Conservation (phyloP, 305 asterid species). For the Fraxinus sp. region DNA sequence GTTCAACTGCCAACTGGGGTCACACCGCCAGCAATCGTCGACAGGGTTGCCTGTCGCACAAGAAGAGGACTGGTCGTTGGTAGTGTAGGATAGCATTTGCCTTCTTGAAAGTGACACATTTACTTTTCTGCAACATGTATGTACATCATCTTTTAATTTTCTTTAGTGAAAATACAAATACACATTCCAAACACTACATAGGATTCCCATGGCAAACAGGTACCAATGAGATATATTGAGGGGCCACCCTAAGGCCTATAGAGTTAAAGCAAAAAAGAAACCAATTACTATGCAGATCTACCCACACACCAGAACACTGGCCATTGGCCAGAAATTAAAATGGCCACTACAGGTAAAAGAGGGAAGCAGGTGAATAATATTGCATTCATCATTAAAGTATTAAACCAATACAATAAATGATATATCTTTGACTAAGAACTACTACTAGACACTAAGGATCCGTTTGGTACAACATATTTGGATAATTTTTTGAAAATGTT, state of each 20-base stretch:
- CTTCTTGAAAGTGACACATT: conserved; percentile 64
- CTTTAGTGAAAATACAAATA: neutral
- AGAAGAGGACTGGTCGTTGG: conserved; percentile 38
- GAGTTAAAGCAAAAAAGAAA: conserved; percentile 24
- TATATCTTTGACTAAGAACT: neutral
- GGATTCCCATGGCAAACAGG: conserved; percentile 42
- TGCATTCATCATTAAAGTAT: neutral
- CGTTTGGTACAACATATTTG: neutral
- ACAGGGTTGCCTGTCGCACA: conserved; percentile 88
- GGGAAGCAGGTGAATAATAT: neutral
- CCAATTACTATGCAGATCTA: conserved; percentile 19
- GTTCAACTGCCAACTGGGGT: conserved; percentile 78
- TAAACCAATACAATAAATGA: neutral
- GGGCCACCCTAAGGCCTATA: conserved; percentile 11
- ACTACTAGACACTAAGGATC: neutral
- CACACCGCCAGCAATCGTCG: conserved; percentile 98
- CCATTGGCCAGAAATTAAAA: neutral
- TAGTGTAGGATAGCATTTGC: conserved; percentile 44
- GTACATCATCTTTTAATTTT: neutral
- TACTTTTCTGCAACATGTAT: conserved; percentile 51
- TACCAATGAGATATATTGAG: conserved; percentile 19
- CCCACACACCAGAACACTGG: neutral
- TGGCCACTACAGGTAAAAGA: no score
- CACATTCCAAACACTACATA: conserved; percentile 16
- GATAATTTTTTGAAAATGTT: no score